phyloP scores from a whole-genome alignment of 352 stramenopile genomes.

The Phytophthora kernoviae region DNA sequence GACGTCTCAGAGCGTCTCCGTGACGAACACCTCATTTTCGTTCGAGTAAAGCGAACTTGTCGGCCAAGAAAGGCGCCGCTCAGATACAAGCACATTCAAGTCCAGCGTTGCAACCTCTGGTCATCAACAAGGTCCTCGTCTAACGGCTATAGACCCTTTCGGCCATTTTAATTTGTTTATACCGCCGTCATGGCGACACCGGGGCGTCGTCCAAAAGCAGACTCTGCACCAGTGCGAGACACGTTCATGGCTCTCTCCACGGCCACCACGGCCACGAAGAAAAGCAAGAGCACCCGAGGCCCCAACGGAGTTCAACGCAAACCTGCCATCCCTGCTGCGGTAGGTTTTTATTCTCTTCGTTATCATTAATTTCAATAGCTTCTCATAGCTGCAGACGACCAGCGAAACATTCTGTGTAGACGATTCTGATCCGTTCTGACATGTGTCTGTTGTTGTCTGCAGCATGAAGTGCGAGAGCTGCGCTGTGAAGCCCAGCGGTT shows the following conservation, averaged over 20 bases:
- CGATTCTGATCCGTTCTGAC: neutral
- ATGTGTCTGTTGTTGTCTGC: neutral
- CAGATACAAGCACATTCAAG: neutral
- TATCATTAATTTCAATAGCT: neutral
- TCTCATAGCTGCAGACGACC: neutral
- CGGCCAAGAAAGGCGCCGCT: neutral
- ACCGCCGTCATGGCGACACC: neutral
- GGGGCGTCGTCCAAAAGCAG: slow-evolving; percentile 5
- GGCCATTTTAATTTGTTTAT: neutral
- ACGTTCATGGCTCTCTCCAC: slow-evolving; percentile 20
- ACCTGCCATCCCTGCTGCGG: slow-evolving; percentile 28
- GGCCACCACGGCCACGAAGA: slow-evolving; percentile 5
- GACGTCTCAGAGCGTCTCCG: neutral
- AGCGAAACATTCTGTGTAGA: neutral
- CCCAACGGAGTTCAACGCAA: slow-evolving; percentile 23
- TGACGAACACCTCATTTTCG: neutral
- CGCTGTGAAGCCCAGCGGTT: slow-evolving; percentile 42
- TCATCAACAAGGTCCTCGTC: neutral
- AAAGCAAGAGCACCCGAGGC: slow-evolving; percentile 6
- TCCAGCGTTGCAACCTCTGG: neutral
- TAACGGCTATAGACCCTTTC: neutral
- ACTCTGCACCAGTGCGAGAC: slow-evolving; percentile 1
- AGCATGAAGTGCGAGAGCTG: slow-evolving; percentile 61
- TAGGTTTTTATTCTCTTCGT: slow-evolving; percentile 5
- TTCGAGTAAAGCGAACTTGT: neutral